Evolutionary conservation across 495 filamentous ascomycete genomes (phyloP), one percentile per base, ranked within the genome.

Genomic region (Usnea hakonensis): DNA sequence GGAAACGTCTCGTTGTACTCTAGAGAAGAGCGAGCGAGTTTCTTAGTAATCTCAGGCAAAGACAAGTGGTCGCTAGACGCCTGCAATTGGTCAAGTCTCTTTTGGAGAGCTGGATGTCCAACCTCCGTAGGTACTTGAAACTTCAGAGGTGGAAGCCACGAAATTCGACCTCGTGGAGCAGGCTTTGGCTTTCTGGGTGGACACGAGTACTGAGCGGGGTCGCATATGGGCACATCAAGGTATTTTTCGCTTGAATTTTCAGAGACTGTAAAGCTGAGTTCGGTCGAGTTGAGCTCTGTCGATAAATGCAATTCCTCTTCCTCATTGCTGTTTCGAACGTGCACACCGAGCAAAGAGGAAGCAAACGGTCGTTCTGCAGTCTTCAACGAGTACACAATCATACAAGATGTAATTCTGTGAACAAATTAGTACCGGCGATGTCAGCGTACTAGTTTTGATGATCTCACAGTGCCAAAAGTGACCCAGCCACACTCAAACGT

Each of bases 61-160:
- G 26, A 28, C 2, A 32, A 2, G 6, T 52, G 48, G 28, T 52
- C 32, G 48, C 30, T 32, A 32, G 48, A 52, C 19, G 48, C 16
- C 30, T 13, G 28, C 13, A 33, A 43, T 17, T 37, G 52, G 32
- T 50, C 54, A 44, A 43, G 30, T 7, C 35, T 32, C 23, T 13
- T n/a, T 32, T 56, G 57, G 4, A 57, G 36, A 41, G 65, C 30
- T 23, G 53, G 53, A 54, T 58, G 40, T 3, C 37, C 35, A 7
- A 33, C 43, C n/a, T 60, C 57, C 21, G 50, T 32, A 17, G 57
- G 48, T 16, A 61, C 35, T 26, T 65, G 59, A 44, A 66, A 59
- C 26, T 55, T 48, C 21, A 68, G 44, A 11, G 63, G 63, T 33
- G 66, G 66, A 21, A 68, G 66, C 65, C 65, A 65, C 8, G 63